Evolutionary conservation across 371 early-diverging fungal genomes (phyloP), one percentile per base, ranked within the genome.

Genomic region (Capniomyces stellatus): DNA sequence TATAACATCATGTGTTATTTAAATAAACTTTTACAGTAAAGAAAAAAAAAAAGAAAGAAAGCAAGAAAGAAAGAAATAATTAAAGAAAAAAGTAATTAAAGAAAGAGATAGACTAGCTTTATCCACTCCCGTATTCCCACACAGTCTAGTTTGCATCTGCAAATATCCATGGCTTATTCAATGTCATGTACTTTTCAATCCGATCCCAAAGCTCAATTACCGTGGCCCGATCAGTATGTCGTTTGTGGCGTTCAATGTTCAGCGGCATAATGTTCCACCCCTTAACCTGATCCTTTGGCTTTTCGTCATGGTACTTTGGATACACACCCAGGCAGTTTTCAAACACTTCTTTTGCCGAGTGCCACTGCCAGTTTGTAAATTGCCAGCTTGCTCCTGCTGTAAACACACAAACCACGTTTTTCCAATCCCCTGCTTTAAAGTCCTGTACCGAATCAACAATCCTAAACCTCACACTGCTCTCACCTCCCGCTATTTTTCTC

Each of bases 361-460:
- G 75, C 78, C 86, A 90, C 57, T 77, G 81, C 90, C 90, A 92
- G 23, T 80, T 78, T 58, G 85, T 86, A 64, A 92, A 89, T 65
- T 94, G 92, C 95, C 95, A 94, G 31, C 75, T 74, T 39, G 84
- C 85, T 25, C 92, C 92, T 40, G 76, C 77, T 15, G 85, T 81
- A 63, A 94, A 85, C 18, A 91, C 89, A 43, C 84, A 88, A 0
- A 87, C 85, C 3, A 94, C 82, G 30, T 84, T 79, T 46, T 87
- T 83, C 87, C 89, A 90, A 54, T 87, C 87, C 4, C 73, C 77
- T 25, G 75, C 73, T 24, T 70, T 71, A 48, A 89, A 70, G 2
- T 75, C 64, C 28, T 83, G 74, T 28, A 81, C 75, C 24, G 75
- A 76, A 55, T 87, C 89, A 1, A 80, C 72, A 0, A 87, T 74